Evolutionary conservation across 1,139 yeast species (phyloP), one percentile per base, ranked within the genome.

Genomic region (Debaryomycetaceae sp.): DNA sequence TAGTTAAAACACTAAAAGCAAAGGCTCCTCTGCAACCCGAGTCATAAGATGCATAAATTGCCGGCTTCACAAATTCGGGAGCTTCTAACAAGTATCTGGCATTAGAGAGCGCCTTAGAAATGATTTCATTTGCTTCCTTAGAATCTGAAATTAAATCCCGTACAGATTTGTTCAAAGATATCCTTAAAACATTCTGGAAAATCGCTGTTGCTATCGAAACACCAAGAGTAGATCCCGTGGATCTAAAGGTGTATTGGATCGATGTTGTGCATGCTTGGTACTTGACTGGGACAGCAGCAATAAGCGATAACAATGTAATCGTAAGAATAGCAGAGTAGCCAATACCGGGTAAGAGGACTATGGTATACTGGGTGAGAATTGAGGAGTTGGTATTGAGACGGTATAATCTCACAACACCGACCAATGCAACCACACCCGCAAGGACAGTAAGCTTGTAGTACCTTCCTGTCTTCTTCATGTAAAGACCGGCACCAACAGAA

Each of bases 261-360:
- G 89, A 83, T 0, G 93, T 85, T 0, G 87, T 79, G 6, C 85
- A 78, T 5, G 91, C 91, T 60, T 84, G 91, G 51, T 71, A 75
- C 49, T 80, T 77, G 36, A 65, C 69, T 3, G 87, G 86, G 7
- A 75, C 81, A 1, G 81, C 76, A 0, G 89, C 82, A 47, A 85
- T 83, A 65, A 85, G 72, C 0, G 90, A 83, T 39, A 84, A 63
- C 42, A 85, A 67, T 0, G 90, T 81, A 11, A 84, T 77, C 0
- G 91, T 85, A 51, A 85, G 74, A 61, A 84, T 71, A 17, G 77
- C 71, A 1, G 89, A 72, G 49, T 76, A 77, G 5, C 85, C 86
- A 40, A 80, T 60, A 0, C 89, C 88, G 14, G 79, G 77, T 9
- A 78, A 62, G 14, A 76, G 42, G 42, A 66, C 58, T 33, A 76